Conservation (phyloP, 2,329 filamentous ascomycete genomes). For the Nemania diffusa region DNA sequence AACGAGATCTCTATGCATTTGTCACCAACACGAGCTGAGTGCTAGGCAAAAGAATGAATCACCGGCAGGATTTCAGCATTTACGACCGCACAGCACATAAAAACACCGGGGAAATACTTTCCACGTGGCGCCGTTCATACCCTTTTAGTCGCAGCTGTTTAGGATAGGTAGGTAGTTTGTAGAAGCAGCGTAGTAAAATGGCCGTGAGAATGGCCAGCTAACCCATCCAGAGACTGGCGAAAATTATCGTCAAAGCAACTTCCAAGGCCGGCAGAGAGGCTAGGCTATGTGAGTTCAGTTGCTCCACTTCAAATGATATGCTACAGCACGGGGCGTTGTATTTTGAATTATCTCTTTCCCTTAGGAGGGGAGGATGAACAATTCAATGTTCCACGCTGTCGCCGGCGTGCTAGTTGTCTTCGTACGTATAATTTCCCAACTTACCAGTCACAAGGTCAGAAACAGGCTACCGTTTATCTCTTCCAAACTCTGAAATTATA, state of each 20-base stretch:
- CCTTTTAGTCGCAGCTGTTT: neutral
- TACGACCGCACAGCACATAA: neutral
- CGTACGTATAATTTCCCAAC: no score
- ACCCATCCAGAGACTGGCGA: neutral
- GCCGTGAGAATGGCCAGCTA: neutral
- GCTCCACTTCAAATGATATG: neutral
- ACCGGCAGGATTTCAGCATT: no score
- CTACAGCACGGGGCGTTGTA: neutral
- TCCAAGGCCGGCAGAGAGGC: neutral
- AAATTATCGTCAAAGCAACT: neutral
- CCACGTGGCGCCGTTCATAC: no score
- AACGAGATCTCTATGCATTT: neutral
- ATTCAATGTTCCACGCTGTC: neutral
- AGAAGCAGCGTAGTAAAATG: neutral
- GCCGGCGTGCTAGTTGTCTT: neutral
- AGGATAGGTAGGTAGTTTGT: neutral
- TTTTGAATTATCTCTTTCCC: neutral
- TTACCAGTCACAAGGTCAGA: no score
- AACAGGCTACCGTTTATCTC: no score
- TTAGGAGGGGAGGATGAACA: neutral
- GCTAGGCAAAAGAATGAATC: no score
- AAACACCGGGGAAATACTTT: no score
- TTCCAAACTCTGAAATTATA: neutral
- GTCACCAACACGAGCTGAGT: no score
- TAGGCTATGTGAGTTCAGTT: neutral